Evolutionary conservation across 2,329 filamentous ascomycete species (phyloP), one percentile per base, ranked within the genome.

Genomic region (Epichloe festucae): DNA sequence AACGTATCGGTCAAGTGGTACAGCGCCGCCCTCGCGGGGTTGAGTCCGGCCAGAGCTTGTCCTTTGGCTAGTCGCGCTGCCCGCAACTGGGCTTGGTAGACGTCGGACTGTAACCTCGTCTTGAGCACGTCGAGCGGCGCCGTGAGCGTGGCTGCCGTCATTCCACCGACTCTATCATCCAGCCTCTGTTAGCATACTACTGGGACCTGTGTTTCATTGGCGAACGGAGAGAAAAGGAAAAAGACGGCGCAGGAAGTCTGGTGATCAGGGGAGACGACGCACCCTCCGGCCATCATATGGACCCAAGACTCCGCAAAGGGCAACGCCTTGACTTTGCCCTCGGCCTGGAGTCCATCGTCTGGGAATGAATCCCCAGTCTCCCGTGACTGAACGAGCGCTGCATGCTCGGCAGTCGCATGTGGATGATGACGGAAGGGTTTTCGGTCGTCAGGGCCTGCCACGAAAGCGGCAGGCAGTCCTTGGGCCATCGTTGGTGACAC

Each of bases 81-180:
- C 34, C 77, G 77, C 45, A 95, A 77, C 67, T 95, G 87, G 8
- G 82, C 76, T 66, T 95, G 88, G 74, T 96, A 96, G 66, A 94
- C 94, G 64, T 95, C 90, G 62, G 89, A 94, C 67, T 97, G 91
- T 3, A 97, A 75, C 38, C 91, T 82, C 11, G 91, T 97, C 68
- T 95, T 95, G 48, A 97, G 78, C 35, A 96, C 90, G 64, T 96
- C 91, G 54, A 97, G 84, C 21, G 91, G 91, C 8, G 89, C 89
- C 2, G 91, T 96, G n/a, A 96, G 70, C n/a, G 87, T 84, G 23
- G 91, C 87, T 11, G 91, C 85, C 17, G 88, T 89, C 84, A 95
- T 94, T 59, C 90, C 90, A 59, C 90, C 90, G 49, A 88, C 71
- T 42, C 90, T 95, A 58, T 36, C 56, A 39, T 6, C 51, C 52